Evolutionary conservation across 1,284 basidiomycete genomes (phyloP).

Genomic region (Peniophora sp.): DNA sequence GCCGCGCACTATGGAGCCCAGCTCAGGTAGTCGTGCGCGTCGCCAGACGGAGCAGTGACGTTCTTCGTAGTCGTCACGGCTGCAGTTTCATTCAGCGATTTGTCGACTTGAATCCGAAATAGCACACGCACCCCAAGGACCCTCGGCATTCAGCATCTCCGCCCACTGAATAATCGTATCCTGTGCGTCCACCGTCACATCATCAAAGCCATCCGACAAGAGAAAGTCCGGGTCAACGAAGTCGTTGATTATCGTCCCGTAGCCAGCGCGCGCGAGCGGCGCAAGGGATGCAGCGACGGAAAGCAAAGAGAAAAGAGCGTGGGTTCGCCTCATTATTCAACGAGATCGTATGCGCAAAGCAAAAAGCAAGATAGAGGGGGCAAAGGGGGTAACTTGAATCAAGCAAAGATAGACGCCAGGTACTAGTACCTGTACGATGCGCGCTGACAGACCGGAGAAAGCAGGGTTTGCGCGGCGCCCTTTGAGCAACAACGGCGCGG

Average conservation of each 20-base stretch:
- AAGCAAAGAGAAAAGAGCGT: too few relatives aligned
- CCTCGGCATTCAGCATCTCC: conserved; percentile 26
- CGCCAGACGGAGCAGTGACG: conserved; percentile 31
- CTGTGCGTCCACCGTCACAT: conserved; percentile 34
- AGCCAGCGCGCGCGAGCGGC: background rate
- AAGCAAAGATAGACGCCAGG: too few relatives aligned
- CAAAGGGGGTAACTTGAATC: too few relatives aligned
- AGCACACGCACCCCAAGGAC: conserved; percentile 42
- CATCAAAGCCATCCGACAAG: conserved; percentile 28
- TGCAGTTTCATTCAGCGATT: conserved; percentile 1
- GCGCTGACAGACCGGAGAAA: too few relatives aligned
- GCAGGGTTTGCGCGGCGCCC: too few relatives aligned
- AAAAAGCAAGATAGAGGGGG: too few relatives aligned
- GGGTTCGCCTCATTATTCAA: too few relatives aligned
- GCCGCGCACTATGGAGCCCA: conserved; percentile 51
- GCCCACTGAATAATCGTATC: conserved; percentile 38
- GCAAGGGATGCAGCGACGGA: too few relatives aligned
- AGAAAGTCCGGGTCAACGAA: conserved; percentile 45
- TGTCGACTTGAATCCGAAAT: conserved; percentile 8
- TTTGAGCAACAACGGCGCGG: too few relatives aligned
- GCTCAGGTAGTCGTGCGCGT: conserved; percentile 43
- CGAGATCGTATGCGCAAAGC: too few relatives aligned
- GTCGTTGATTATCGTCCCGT: conserved; percentile 23
- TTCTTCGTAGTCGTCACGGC: conserved; percentile 30
- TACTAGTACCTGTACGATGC: too few relatives aligned